Evolutionary conservation across 108 stramenopile genomes (phyloP), one percentile per base, ranked within the genome.

Genomic region (Seminavis robusta): DNA sequence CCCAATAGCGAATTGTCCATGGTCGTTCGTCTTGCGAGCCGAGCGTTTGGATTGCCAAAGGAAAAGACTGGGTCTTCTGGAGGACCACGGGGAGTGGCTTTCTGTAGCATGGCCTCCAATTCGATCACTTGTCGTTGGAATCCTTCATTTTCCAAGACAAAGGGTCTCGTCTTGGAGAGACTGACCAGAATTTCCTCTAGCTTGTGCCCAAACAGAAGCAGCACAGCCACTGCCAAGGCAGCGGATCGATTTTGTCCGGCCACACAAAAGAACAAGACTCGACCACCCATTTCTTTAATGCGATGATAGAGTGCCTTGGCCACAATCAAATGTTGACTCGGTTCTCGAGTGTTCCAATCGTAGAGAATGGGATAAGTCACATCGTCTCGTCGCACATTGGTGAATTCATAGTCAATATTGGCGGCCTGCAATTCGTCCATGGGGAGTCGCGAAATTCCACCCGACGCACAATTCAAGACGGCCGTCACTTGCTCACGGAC

Each of bases 231-330:
- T 27, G 77, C 65, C 24, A 82, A 62, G 20, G 81, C 66, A 4
- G 77, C 77, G 6, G 79, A 79, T 29, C 84, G 57, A 62, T 87
- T 87, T 64, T 87, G 85, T 6, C 85, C 85, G 4, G 85, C 85
- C 0, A 87, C 79, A 56, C 85, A 87, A 73, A 87, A 86, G 63
- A 86, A 80, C 13, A 86, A 36, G 5, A 82, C 63, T 47, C 77
- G 70, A 4, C 82, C 77, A 29, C 30, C 37, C 45, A 37, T 59
- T 26, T 50, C 38, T 37, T 68, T 47, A 9, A 79, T 62, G 17
- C 80, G 59, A 29, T 43, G 33, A 58, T 82, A 86, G 40, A 87
- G 45, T 17, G 61, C 37, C 40, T 75, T 80, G 27, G 85, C 74
- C 29, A 79, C 74, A 30, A 75, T 63, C 23, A 87, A 60, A 57